Base-by-base conservation (phyloP, 495 filamentous ascomycete genomes). In the Aspergillus nidulans region DNA sequence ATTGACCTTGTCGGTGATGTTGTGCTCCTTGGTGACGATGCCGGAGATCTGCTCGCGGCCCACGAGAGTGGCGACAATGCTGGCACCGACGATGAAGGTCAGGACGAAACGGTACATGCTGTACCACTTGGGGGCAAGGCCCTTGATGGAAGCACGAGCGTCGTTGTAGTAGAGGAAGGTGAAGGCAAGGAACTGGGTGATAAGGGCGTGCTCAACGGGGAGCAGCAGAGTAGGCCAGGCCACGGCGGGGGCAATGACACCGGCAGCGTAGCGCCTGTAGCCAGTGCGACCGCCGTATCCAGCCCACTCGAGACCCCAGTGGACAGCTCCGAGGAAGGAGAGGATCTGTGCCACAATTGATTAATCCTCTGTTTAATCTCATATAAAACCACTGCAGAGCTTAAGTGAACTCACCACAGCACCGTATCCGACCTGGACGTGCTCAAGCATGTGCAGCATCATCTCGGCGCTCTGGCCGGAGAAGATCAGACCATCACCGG, bases 221-320 rank as follows among this genome's bases (percentile, higher is more conserved):
- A 98, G 75, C 48, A 96, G 76, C 52, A 95, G 77, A 38, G 92
- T 97, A 5, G 95, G 92, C 95, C 95, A 97, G 32, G 95, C 94
- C 20, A 95, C 71, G 36, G 87, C 85, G 2, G 95, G 86, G 12
- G 91, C 88, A 49, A 90, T 57, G 18, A 96, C 83, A 58, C 92
- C 94, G 55, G 91, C 81, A 24, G 82, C 85, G 67, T 96, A 98
- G 48, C 94, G 86, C 53, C 69, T 77, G 69, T 88, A 89, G 68
- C 85, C 80, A 57, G 84, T 77, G 69, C 81, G 69, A 63, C 92
- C 82, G 72, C 92, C 79, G 77, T 85, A 83, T 55, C 81, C 78
- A 52, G 87, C 88, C 75, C 82, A 91, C 72, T 92, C 88, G 52
- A 92, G 73, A 59, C 89, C 89, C 95, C 95, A 97, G 71, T 98